A percentile compares a stretch with the other conserved stretches of the same genome.
phyloP scores from a whole-genome alignment of 768 basidiomycete genomes.

The Boletus fagicola region DNA sequence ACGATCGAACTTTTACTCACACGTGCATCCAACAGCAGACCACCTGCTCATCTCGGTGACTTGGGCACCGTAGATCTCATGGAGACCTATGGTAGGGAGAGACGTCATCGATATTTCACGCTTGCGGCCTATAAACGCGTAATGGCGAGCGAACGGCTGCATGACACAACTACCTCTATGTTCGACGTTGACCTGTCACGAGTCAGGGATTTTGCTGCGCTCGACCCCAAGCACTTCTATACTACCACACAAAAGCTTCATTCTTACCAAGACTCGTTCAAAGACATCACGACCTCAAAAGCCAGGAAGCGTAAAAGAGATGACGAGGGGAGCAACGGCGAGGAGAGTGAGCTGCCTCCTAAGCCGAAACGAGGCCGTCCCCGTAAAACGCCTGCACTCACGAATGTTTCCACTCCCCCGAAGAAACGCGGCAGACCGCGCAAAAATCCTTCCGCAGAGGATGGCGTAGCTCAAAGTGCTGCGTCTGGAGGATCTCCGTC shows the following conservation, averaged over 20 bases:
- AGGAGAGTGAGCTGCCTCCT: constrained; percentile 18
- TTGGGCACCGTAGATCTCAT: constrained; percentile 66
- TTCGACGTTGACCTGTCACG: constrained; percentile 45
- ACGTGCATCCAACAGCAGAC: constrained; percentile 59
- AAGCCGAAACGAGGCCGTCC: constrained; percentile 56
- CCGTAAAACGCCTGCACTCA: constrained; percentile 36
- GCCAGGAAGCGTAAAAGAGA: constrained; percentile 33
- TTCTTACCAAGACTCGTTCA: constrained; percentile 51
- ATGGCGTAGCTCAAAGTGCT: not conserved
- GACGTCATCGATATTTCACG: constrained; percentile 83
- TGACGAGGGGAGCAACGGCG: constrained; percentile 23
- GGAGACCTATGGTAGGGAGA: constrained; percentile 84
- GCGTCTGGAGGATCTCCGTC: constrained; percentile 9
- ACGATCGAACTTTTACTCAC: constrained; percentile 79
- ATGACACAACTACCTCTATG: constrained; percentile 45
- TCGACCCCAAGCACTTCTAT: constrained; percentile 57
- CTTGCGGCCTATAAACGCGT: constrained; percentile 63
- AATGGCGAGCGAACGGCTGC: constrained; percentile 63
- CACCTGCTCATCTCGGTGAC: constrained; percentile 72
- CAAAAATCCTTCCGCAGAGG: constrained; percentile 20
- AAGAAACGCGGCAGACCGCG: constrained; percentile 39
- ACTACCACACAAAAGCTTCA: constrained; percentile 40
- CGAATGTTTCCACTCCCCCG: constrained; percentile 16
- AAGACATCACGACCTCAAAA: constrained; percentile 26
- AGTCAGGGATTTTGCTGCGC: constrained; percentile 53